These are phyloP conservation scores for Phytophthora cryptogea DNA, from an alignment of 352 stramenopile genomes.

Conservation along the genomic window DNA sequence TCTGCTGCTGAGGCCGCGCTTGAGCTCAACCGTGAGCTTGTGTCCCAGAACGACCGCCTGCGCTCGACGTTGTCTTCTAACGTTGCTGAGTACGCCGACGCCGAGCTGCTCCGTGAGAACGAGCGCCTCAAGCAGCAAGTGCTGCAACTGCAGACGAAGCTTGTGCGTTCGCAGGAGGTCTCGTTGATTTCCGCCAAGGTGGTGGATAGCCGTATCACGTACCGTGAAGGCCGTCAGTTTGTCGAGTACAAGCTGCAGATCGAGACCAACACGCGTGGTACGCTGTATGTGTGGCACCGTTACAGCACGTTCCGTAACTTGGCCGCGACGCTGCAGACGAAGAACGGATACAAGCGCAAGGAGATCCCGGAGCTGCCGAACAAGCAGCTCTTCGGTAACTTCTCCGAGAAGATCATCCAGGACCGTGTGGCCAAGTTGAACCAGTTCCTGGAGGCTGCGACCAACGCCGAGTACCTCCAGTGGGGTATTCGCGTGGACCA, in stretches of 20 bases:
- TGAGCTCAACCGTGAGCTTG: constrained; percentile 65
- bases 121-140: constrained; percentile 76
- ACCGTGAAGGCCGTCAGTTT: constrained; percentile 68
- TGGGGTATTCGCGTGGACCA: constrained; percentile 79
- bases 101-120: constrained; percentile 68
- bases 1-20: constrained; percentile 58
- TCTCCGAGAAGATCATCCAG: constrained; percentile 79
- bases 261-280: constrained; percentile 71
- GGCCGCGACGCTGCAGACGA: constrained; percentile 69
- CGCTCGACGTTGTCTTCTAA: constrained; percentile 68
- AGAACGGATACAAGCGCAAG: constrained; percentile 77
- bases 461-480: constrained; percentile 74
- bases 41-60: constrained; percentile 66
- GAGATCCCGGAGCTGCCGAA: constrained; percentile 76
- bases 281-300: constrained; percentile 72
- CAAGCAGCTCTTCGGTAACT: constrained; percentile 76
- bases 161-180: constrained; percentile 67
- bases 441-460: constrained; percentile 75
- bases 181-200: constrained; percentile 74
- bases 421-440: constrained; percentile 75
- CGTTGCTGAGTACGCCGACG: constrained; percentile 70
- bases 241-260: constrained; percentile 82
- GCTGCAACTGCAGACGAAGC: constrained; percentile 69
- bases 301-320: constrained; percentile 85
- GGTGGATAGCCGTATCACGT: constrained; percentile 71